A percentile compares a stretch with the other conserved stretches of the same genome.
phyloP scores from a whole-genome alignment of 2,329 filamentous ascomycete species.

The Colletotrichum echinochloae region DNA sequence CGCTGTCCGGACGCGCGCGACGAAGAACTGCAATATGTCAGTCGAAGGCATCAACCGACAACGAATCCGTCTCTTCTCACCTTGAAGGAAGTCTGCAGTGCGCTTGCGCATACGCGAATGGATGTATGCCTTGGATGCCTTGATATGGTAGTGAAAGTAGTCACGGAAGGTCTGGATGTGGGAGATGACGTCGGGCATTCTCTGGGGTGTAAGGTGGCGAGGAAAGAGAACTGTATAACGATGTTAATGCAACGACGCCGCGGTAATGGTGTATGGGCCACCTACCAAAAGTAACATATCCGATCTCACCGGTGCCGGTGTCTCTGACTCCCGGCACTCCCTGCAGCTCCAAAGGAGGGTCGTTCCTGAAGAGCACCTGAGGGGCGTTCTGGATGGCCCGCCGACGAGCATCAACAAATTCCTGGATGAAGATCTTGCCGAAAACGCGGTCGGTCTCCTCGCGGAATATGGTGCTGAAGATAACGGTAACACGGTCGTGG shows the following conservation, averaged over 20 bases:
- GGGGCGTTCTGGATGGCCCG: slow-evolving; percentile 98
- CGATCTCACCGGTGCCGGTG: slow-evolving; percentile 84
- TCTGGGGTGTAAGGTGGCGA: slow-evolving; percentile 89
- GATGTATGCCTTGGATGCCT: slow-evolving; percentile 99
- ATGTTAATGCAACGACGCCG: slow-evolving; percentile 37
- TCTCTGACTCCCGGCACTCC: slow-evolving; percentile 84
- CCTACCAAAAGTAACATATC: slow-evolving; percentile 97
- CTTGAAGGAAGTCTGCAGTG: slow-evolving; percentile 98
- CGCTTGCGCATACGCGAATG: slow-evolving; percentile 98
- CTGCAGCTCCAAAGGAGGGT: slow-evolving; percentile 91
- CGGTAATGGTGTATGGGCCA: background rate
- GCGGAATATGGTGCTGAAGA: slow-evolving; percentile 97
- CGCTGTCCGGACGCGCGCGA: slow-evolving; percentile 91
- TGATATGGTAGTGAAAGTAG: slow-evolving; percentile 99
- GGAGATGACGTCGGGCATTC: slow-evolving; percentile 94
- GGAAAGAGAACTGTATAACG: slow-evolving; percentile 83
- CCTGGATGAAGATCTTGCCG: slow-evolving; percentile 97
- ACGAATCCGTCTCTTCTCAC: slow-evolving; percentile 63
- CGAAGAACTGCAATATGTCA: slow-evolving; percentile 77
- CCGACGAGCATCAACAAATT: slow-evolving; percentile 96
- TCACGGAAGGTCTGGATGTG: slow-evolving; percentile 99
- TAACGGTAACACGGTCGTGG: slow-evolving; percentile 97
- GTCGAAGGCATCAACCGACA: background rate
- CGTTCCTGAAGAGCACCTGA: slow-evolving; percentile 95
- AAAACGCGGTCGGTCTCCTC: slow-evolving; percentile 98